Base-by-base conservation (phyloP, 1,284 basidiomycete genomes). In the Sanghuangporus baumii region DNA sequence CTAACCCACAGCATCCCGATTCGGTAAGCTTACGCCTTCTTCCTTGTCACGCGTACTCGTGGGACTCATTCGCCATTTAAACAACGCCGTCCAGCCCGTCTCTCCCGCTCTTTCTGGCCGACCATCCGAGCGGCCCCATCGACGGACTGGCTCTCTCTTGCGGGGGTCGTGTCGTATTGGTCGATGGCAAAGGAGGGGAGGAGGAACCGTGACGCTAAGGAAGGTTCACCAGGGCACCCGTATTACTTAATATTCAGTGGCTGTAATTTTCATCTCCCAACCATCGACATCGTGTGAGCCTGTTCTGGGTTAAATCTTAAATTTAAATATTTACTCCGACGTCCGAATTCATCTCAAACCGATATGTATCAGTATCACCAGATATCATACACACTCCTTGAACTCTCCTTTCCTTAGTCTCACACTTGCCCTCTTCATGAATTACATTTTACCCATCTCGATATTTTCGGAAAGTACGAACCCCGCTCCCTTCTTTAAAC, bases 271-370 rank as follows among this genome's bases (percentile, higher is more conserved):
- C 58, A 59, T 51, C 58, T 59, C 58, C n/a, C n/a, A n/a, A n/a
- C n/a, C 58, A 59, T 51, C 54, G 37, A 59, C 58, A 52, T 52
- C 58, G 58, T 59, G 58, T 38, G 58, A 59, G 41, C 48, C 47
- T 38, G 26, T 38, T 40, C 54, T 54, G 37, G 36, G 31, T 18
- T 46, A 46, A 55, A 62, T 47, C 37, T 62, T 63, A 40, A 37
- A 18, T 55, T 59, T 57, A 64, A 31, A 20, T 57, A 57, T 64
- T 64, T 41, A 26, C 23, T 55, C 46, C 60, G 54, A 63, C 54
- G 58, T 56, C 41, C 55, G 38, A 46, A 40, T 26, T 23, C 26
- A 31, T 31, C 26, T 31, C 26, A 31, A 31, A 31, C 26, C 26
- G 26, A 31, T 31, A 31, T 31, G 26, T 31, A 31, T 31, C 26